Base-by-base conservation (phyloP, 805 yeast species). In the Priceomyces melissophilus region DNA sequence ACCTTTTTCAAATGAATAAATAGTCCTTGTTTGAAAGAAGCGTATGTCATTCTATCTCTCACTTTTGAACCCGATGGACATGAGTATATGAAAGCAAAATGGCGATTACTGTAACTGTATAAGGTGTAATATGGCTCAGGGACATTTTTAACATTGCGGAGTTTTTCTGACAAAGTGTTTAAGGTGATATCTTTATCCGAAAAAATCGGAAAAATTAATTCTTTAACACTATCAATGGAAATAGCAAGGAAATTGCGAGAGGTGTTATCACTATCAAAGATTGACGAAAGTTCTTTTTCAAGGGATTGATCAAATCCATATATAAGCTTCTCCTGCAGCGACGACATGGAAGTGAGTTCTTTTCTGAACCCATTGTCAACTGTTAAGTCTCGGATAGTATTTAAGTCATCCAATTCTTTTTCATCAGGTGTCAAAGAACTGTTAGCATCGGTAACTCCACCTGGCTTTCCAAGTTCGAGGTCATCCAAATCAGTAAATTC, bases 31-130 rank as follows among this genome's bases (percentile, higher is more conserved):
- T 81, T 84, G 46, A 83, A 84, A 2, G 96, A 78, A 1, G 99
- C 98, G 55, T 89, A 88, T 38, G 89, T 60, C 97, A 91, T 91
- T 53, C 98, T 76, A 39, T 89, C 93, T 60, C 83, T 85, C 31
- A 93, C 93, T 62, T 81, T 82, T 32, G 96, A 83, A 1, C 90
- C 89, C 0, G 95, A 80, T 3, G 99, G 98, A 61, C 96, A 90
- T 6, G 91, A 75, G 58, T 87, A 87, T 26, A 90, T 78, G 59
- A 91, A 89, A 27, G 77, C 78, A 30, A 54, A 51, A 34, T 69
- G 60, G 2, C 57, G 63, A 6, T 48, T 50, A 2, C 64, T 63
- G 45, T 67, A 67, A 37, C 67, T 73, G 55, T 75, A 75, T 17
- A 86, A 48, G 25, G 78, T 77, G 58, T 80, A 89, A 29, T 53